A percentile compares a stretch with the other conserved stretches of the same genome.
These are phyloP conservation scores for Bryopsis sp. DNA, from an alignment of 139 green algal species.

Conservation along the genomic window DNA sequence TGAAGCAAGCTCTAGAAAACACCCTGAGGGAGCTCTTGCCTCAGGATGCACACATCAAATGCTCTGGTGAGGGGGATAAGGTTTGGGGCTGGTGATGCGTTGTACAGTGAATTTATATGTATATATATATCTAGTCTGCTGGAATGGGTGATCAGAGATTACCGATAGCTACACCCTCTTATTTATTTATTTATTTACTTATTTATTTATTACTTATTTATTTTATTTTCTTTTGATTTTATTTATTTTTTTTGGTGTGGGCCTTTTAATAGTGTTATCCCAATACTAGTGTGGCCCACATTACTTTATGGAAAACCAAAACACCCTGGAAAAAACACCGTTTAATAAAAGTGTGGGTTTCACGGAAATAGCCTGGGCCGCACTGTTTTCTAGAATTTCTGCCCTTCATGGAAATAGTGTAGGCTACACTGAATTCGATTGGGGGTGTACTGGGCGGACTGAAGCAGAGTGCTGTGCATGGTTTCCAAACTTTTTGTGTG, in stretches of 20 bases:
- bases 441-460: too few species aligned
- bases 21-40: constrained; percentile 23
- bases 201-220: background rate
- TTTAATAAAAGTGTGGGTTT: too few species aligned
- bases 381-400: too few species aligned
- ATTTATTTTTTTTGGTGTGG: background rate
- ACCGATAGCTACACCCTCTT: background rate
- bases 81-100: background rate
- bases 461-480: background rate
- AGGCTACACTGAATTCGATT: too few species aligned
- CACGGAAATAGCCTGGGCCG: too few species aligned
- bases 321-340: background rate
- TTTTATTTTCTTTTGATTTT: too few species aligned
- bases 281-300: too few species aligned
- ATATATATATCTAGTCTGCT: background rate
- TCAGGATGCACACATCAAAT: constrained; percentile 25
- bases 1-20: constrained; percentile 19
- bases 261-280: too few species aligned
- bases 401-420: too few species aligned
- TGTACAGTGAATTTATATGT: background rate
- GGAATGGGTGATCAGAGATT: background rate
- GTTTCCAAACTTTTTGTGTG: background rate
- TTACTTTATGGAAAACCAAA: too few species aligned
- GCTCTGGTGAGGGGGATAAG: constrained; percentile 9
- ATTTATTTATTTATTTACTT: background rate